These are phyloP conservation scores for Malassezia sp. DNA, from an alignment of 1,284 basidiomycete genomes.

Conservation along the genomic window DNA sequence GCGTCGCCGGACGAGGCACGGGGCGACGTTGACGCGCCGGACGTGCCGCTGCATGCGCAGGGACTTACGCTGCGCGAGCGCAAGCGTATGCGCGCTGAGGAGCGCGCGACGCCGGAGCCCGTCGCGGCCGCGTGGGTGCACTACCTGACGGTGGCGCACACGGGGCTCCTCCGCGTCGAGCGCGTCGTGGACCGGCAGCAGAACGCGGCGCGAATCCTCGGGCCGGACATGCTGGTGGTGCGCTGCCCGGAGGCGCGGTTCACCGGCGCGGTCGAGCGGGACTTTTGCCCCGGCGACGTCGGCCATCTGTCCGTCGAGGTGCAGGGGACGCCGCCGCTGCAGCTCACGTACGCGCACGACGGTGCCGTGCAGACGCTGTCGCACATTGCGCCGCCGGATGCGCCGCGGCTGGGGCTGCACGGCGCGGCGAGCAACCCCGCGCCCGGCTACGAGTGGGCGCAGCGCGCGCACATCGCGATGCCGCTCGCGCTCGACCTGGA, in stretches of 20 bases:
- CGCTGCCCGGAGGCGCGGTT: conserved; percentile 36
- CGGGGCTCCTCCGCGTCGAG: conserved; percentile 34
- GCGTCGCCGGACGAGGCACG: not conserved
- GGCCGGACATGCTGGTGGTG: conserved; percentile 32
- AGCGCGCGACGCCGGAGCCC: not conserved
- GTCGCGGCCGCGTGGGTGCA: conserved; percentile 21
- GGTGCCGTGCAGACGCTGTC: conserved; percentile 11
- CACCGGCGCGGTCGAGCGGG: conserved; percentile 6
- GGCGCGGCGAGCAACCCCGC: not conserved
- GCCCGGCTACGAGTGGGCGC: not conserved
- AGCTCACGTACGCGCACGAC: conserved; percentile 28
- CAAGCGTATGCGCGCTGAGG: conserved; percentile 3
- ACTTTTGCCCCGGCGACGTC: conserved; percentile 35
- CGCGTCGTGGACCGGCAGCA: conserved; percentile 35
- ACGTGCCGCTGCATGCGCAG: conserved; percentile 8
- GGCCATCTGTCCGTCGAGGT: conserved; percentile 29
- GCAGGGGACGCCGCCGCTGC: conserved; percentile 33
- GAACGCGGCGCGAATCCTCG: conserved; percentile 29
- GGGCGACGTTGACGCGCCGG: conserved; percentile 4
- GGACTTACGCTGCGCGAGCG: conserved; percentile 11
- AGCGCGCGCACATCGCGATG: conserved; percentile 21
- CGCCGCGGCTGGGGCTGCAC: not conserved
- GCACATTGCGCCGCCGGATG: conserved; percentile 1
- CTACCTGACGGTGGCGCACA: conserved; percentile 26
- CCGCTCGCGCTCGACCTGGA: conserved; percentile 32